Conservation (phyloP, 2,329 filamentous ascomycete species). For the Paraphoma sp. region DNA sequence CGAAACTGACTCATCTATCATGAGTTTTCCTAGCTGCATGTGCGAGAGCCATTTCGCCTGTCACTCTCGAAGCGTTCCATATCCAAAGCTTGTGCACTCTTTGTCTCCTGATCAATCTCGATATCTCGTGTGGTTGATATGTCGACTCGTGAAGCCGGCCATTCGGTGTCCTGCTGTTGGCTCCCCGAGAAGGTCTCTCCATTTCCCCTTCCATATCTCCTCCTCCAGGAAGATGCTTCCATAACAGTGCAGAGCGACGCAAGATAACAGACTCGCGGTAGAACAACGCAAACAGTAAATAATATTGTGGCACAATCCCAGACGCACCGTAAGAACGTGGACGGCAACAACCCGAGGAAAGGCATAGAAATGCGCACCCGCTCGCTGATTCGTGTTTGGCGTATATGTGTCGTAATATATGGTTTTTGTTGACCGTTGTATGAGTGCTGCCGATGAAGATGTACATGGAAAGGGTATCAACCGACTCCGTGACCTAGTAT, state of each 20-base stretch:
- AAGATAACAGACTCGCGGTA: no score
- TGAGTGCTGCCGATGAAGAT: constrained; percentile 16
- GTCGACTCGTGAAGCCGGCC: background rate
- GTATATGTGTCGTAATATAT: background rate
- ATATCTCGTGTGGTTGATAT: background rate
- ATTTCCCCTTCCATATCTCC: background rate
- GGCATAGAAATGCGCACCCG: background rate
- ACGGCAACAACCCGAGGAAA: no score
- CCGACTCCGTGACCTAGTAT: constrained; percentile 27
- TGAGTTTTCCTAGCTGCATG: no score
- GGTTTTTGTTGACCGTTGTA: background rate
- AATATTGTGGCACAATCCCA: no score
- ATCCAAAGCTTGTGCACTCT: background rate
- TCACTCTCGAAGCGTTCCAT: background rate
- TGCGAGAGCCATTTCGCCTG: background rate
- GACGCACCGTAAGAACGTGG: no score
- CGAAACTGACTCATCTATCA: no score
- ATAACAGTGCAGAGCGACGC: background rate
- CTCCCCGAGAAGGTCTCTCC: background rate
- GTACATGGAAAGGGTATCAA: constrained; percentile 39
- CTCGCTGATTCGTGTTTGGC: background rate
- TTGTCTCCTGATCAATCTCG: background rate
- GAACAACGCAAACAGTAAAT: no score
- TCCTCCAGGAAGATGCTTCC: background rate
- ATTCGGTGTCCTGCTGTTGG: background rate